Base-by-base conservation (phyloP, 2,329 filamentous ascomycete species). In the Rhynchosporium agropyri region DNA sequence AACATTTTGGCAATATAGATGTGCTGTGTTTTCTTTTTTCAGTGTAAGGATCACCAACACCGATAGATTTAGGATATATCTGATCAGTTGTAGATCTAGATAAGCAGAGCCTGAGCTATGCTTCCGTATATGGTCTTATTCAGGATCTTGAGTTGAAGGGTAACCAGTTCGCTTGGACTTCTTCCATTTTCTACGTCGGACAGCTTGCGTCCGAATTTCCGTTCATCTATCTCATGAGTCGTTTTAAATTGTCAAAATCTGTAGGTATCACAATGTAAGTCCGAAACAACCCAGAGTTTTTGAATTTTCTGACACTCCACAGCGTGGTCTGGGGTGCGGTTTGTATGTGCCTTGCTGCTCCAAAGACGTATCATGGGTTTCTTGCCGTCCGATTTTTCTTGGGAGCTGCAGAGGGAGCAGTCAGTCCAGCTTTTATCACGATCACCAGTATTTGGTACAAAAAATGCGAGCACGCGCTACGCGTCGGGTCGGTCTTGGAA, bases 101-200 rank as follows among this genome's bases (percentile, higher is more conserved):
- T 71, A 83, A 79, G 70, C 80, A 82, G 56, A 79, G 76, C 61
- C 73, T 83, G 1, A 79, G 76, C 65, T 83, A 83, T 69, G 80
- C 80, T 1, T 74, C 73, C n/a, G 76, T 81, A 49, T 78, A 80
- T 63, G 80, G 80, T 7, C 73, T 83, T 0, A 77, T 79, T 15
- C 74, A 75, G 1, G 80, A 83, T 62, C 73, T 83, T 7, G 69
- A 78, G 0, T 71, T 83, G 67, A 77, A 76, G 0, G 77, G 76
- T 50, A 70, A 69, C 3, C 76, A 84, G 58, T 83, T 81, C 65
- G 81, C 79, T 1, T 83, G 81, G 81, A 77, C 74, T 36, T 77
- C 73, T 9, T 77, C 76, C 7, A 77, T 80, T 63, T 80, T 80
- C 70, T 80, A 79, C 67, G 66, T 81, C 31, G 58, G 58, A 36